Conservation (phyloP, 306 rosid genomes). For the Gleditsia sinensis region DNA sequence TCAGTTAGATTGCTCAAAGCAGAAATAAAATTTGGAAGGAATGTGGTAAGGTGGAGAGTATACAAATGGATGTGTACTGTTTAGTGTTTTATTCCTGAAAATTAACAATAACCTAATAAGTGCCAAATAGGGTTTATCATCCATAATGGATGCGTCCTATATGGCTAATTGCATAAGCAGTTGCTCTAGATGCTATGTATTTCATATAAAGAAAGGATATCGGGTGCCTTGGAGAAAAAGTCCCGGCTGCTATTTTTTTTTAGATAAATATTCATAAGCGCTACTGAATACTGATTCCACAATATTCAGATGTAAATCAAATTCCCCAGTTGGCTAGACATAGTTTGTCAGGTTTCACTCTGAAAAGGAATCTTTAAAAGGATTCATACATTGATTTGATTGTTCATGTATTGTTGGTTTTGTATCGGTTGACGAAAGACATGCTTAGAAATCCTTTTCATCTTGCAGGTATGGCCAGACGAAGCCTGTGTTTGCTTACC, state of each 20-base stretch:
- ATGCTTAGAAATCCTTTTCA: conserved; percentile 18
- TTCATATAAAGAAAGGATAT: neutral
- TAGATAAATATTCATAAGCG: neutral
- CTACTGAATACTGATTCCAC: neutral
- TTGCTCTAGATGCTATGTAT: neutral
- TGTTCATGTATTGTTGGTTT: conserved; percentile 2
- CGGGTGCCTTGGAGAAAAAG: neutral
- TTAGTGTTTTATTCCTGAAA: neutral
- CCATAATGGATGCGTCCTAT: neutral
- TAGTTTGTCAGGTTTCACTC: conserved; percentile 21
- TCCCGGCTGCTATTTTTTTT: neutral
- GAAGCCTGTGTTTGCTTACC: conserved; percentile 95
- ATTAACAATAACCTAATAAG: neutral
- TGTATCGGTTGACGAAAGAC: conserved; percentile 9
- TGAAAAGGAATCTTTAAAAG: conserved; percentile 13
- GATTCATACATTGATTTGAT: neutral
- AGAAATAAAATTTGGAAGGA: conserved; percentile 5
- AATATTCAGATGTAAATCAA: conserved; percentile 3
- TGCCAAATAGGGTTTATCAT: neutral
- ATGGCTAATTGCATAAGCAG: neutral
- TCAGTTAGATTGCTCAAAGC: neutral
- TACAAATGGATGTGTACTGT: neutral
- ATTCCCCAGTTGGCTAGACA: conserved; percentile 21
- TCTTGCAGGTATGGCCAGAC: conserved; percentile 88
- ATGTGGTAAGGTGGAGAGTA: conserved; percentile 1